Evolutionary conservation across 2,329 filamentous ascomycete species (phyloP).

Genomic region (Diaporthe helianthi): DNA sequence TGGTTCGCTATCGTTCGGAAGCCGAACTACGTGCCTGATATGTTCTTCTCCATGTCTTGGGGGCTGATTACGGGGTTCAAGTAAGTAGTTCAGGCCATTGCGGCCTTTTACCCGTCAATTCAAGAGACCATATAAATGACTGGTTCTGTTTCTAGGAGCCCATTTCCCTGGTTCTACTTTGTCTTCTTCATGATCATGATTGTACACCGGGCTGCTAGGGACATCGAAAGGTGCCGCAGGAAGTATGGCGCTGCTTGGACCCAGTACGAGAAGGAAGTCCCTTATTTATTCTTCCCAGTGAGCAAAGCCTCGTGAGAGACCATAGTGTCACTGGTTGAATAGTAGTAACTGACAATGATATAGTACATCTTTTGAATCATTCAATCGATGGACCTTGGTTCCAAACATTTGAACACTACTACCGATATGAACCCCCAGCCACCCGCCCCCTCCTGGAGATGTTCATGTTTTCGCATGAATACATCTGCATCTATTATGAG

Average conservation of each 20-base stretch:
- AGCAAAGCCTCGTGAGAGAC: conserved; percentile 38
- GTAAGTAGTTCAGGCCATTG: neutral
- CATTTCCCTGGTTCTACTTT: conserved; percentile 90
- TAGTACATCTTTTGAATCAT: neutral
- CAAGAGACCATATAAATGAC: neutral
- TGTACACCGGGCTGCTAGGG: conserved; percentile 75
- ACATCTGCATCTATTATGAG: too few species aligned
- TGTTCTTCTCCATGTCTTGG: conserved; percentile 80
- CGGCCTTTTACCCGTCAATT: neutral
- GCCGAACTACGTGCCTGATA: conserved; percentile 81
- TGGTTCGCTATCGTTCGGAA: conserved; percentile 80
- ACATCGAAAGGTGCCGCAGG: conserved; percentile 75
- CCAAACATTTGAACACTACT: too few species aligned
- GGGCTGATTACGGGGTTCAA: conserved; percentile 68
- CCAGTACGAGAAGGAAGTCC: conserved; percentile 81
- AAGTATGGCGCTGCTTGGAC: conserved; percentile 85
- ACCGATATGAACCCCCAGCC: too few species aligned
- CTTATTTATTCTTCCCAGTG: conserved; percentile 76
- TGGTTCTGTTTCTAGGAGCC: conserved; percentile 69
- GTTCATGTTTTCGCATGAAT: too few species aligned
- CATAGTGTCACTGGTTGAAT: fast-evolving
- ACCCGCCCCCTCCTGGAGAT: neutral
- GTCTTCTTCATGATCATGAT: conserved; percentile 84
- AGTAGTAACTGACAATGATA: neutral
- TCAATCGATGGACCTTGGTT: neutral